Percentiles rank a stretch among this genome's conserved stretches.
phyloP scores from a whole-genome alignment of 108 stramenopile species.

The Aureococcus anophagefferens region DNA sequence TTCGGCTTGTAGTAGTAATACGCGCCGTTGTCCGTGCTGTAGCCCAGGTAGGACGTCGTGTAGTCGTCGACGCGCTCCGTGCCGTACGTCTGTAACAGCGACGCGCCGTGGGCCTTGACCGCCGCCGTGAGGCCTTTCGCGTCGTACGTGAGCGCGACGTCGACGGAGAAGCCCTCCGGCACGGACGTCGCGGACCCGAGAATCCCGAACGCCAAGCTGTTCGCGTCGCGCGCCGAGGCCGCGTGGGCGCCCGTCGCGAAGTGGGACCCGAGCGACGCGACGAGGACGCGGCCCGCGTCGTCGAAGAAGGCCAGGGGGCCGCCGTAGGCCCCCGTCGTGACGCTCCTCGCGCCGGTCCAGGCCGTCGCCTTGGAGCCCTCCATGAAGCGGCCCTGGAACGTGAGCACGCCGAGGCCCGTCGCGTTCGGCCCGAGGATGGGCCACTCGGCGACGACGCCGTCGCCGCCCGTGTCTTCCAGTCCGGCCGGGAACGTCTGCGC shows the following conservation, averaged over 20 bases:
- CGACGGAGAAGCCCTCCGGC: not conserved
- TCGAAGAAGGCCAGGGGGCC: not conserved
- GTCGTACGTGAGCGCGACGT: not conserved
- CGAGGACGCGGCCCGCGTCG: not conserved
- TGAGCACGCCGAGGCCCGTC: not conserved
- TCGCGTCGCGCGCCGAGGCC: not conserved
- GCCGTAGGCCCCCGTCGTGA: not conserved
- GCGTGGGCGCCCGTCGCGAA: not conserved
- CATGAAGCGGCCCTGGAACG: not conserved
- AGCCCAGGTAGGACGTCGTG: conserved; percentile 9
- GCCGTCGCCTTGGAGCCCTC: not conserved
- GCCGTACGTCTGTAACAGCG: not conserved
- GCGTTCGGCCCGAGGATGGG: no score
- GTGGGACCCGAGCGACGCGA: not conserved
- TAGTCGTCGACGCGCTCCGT: not conserved
- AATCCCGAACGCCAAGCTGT: not conserved
- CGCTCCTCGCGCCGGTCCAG: not conserved
- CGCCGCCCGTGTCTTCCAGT: not conserved
- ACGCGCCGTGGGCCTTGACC: not conserved
- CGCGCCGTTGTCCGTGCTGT: conserved; percentile 39
- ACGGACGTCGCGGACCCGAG: not conserved
- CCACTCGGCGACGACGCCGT: not conserved
- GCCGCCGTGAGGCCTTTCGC: not conserved
- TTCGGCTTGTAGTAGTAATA: conserved; percentile 30
- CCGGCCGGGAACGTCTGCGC: not conserved